Conservation (phyloP, 2,329 filamentous ascomycete species). For the Teratosphaeria zuluensis region DNA sequence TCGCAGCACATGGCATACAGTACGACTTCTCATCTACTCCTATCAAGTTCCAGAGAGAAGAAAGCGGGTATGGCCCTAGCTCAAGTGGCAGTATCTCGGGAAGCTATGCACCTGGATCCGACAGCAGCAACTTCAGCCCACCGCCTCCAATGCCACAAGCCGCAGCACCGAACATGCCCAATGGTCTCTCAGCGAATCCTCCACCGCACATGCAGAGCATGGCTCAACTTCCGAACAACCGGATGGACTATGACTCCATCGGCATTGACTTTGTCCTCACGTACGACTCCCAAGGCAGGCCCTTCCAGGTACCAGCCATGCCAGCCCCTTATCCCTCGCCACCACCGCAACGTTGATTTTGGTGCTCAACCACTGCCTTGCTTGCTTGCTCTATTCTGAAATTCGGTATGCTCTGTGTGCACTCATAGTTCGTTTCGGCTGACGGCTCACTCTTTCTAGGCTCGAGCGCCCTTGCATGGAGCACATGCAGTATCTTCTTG, state of each 20-base stretch:
- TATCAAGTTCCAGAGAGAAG: constrained; percentile 24
- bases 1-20: constrained; percentile 49
- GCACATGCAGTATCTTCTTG: constrained; percentile 72
- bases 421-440: constrained; percentile 11
- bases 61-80: constrained; percentile 34
- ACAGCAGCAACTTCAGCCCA: constrained; percentile 39
- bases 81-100: constrained; percentile 50
- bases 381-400: background rate
- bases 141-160: constrained; percentile 23
- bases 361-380: background rate
- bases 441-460: constrained; percentile 34
- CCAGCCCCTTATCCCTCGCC: constrained; percentile 52
- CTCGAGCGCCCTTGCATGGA: constrained; percentile 91
- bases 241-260: constrained; percentile 66
- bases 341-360: constrained; percentile 35
- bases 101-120: constrained; percentile 46
- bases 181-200: constrained; percentile 8
- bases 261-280: constrained; percentile 86
- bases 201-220: constrained; percentile 11
- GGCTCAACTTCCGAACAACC: constrained; percentile 27
- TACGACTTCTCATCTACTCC: constrained; percentile 39
- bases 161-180: background rate
- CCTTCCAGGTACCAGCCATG: constrained; percentile 28
- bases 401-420: constrained; percentile 7
- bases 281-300: constrained; percentile 49